These are phyloP conservation scores for Sergeia podlipaevii DNA, from an alignment of 208 protist genomes.

Conservation along the genomic window DNA sequence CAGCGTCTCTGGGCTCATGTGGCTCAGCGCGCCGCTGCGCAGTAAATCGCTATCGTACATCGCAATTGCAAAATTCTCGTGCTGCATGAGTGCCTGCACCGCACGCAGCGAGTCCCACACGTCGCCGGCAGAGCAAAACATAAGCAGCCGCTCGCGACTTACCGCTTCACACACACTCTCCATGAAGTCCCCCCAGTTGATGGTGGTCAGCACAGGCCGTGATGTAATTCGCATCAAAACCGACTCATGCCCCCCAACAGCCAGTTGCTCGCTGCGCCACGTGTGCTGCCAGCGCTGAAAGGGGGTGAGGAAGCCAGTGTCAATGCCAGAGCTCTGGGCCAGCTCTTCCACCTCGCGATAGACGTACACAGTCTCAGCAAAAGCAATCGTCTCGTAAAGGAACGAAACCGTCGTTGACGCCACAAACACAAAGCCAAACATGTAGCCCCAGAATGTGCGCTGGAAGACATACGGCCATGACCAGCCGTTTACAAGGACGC, in stretches of 20 bases:
- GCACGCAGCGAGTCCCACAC: slow-evolving; percentile 51
- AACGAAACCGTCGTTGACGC: slow-evolving; percentile 25
- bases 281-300: slow-evolving; percentile 45
- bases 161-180: slow-evolving; percentile 44
- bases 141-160: slow-evolving; percentile 18
- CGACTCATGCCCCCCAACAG: slow-evolving; percentile 31
- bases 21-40: slow-evolving; percentile 37
- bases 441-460: slow-evolving; percentile 15
- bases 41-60: slow-evolving; percentile 50
- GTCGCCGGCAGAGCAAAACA: slow-evolving; percentile 10
- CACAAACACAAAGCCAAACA: slow-evolving; percentile 37
- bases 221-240: slow-evolving; percentile 17
- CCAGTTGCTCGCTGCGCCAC: slow-evolving; percentile 23
- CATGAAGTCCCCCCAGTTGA: slow-evolving; percentile 67
- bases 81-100: slow-evolving; percentile 61
- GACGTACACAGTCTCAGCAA: slow-evolving; percentile 42
- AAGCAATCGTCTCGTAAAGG: slow-evolving; percentile 52
- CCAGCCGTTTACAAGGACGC: slow-evolving; percentile 26
- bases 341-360: slow-evolving; percentile 51
- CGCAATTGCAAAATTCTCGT: slow-evolving; percentile 73
- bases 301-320: slow-evolving; percentile 59
- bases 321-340: slow-evolving; percentile 34
- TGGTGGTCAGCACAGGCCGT: slow-evolving; percentile 42
- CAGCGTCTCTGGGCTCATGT: slow-evolving; percentile 29
- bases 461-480: slow-evolving; percentile 41